A percentile compares a stretch with the other conserved stretches of the same genome.
These are phyloP conservation scores for Penicillium sp. DNA, from an alignment of 2,329 filamentous ascomycete species.

Conservation along the genomic window DNA sequence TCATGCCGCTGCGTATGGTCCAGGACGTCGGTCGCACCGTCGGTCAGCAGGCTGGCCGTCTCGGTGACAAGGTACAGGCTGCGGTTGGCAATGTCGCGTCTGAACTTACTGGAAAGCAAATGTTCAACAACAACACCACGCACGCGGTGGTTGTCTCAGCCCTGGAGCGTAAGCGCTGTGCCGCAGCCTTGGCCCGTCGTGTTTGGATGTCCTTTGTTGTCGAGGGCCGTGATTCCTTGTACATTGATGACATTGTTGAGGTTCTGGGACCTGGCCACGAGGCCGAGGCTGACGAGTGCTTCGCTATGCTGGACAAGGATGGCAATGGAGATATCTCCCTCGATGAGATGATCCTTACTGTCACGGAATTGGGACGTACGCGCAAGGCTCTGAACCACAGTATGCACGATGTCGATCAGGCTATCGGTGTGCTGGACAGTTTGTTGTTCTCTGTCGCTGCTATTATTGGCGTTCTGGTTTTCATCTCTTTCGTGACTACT, in stretches of 20 bases:
- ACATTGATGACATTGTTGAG: constrained; percentile 77
- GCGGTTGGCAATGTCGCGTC: constrained; percentile 90
- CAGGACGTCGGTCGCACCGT: constrained; percentile 54
- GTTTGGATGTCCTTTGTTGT: constrained; percentile 99
- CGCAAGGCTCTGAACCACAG: constrained; percentile 86
- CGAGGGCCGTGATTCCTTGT: constrained; percentile 79
- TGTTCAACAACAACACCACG: constrained; percentile 88
- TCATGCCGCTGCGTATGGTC: constrained; percentile 76
- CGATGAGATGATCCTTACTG: constrained; percentile 89
- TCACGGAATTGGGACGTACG: constrained; percentile 79
- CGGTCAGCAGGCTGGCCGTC: constrained; percentile 70
- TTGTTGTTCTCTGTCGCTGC: constrained; percentile 79
- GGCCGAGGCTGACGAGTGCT: constrained; percentile 81
- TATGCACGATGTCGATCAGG: constrained; percentile 97
- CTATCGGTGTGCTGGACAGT: constrained; percentile 85
- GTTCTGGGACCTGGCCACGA: constrained; percentile 76
- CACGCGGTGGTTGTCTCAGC: constrained; percentile 89
- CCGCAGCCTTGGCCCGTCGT: constrained; percentile 88
- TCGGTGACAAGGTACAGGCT: constrained; percentile 91
- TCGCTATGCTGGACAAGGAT: constrained; percentile 77
- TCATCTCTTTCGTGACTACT: constrained; percentile 85
- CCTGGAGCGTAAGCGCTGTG: constrained; percentile 77
- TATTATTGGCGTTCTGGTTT: constrained; percentile 78
- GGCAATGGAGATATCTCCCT: constrained; percentile 91
- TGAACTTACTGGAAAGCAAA: constrained; percentile 91